These are phyloP conservation scores for Fusarium mangiferae DNA, from an alignment of 2,329 filamentous ascomycete genomes.

Conservation along the genomic window DNA sequence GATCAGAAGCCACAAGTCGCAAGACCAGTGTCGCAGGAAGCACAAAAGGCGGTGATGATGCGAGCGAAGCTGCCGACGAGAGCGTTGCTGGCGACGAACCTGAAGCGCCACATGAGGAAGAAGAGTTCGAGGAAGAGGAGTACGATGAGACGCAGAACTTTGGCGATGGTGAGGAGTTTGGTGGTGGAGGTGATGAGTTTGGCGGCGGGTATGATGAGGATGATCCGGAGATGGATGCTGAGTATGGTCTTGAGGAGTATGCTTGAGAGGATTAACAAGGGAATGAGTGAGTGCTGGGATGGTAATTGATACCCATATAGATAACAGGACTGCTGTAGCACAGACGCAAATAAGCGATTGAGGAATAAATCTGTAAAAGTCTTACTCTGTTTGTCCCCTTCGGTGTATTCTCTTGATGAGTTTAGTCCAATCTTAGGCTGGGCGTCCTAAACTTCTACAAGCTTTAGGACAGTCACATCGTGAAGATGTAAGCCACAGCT, in stretches of 20 bases:
- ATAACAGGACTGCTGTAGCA: background rate
- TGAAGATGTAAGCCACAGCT: too few relatives aligned
- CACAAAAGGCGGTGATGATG: slow-evolving; percentile 50
- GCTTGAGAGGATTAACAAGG: slow-evolving; percentile 2
- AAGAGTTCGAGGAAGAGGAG: slow-evolving; percentile 51
- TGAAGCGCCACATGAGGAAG: slow-evolving; percentile 47
- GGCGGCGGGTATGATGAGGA: slow-evolving; percentile 51
- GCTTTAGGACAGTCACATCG: accelerated
- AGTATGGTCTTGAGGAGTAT: slow-evolving; percentile 49
- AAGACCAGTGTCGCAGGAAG: slow-evolving; percentile 54
- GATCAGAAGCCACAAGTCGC: slow-evolving; percentile 62
- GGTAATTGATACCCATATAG: slow-evolving; percentile 34
- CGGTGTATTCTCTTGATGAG: too few relatives aligned
- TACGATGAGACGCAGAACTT: slow-evolving; percentile 50
- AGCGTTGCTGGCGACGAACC: slow-evolving; percentile 50
- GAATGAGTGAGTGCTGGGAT: background rate
- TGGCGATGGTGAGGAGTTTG: slow-evolving; percentile 49
- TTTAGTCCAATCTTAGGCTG: background rate
- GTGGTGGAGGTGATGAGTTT: slow-evolving; percentile 45
- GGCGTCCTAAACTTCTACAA: accelerated
- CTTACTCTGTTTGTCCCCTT: background rate
- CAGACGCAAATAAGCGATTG: background rate
- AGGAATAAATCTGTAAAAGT: background rate
- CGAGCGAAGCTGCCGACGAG: slow-evolving; percentile 49
- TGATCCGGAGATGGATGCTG: slow-evolving; percentile 52